A percentile compares a stretch with the other conserved stretches of the same genome.
phyloP scores from a whole-genome alignment of 2,329 filamentous ascomycete genomes.

The Hymenoscyphus fraxineus region DNA sequence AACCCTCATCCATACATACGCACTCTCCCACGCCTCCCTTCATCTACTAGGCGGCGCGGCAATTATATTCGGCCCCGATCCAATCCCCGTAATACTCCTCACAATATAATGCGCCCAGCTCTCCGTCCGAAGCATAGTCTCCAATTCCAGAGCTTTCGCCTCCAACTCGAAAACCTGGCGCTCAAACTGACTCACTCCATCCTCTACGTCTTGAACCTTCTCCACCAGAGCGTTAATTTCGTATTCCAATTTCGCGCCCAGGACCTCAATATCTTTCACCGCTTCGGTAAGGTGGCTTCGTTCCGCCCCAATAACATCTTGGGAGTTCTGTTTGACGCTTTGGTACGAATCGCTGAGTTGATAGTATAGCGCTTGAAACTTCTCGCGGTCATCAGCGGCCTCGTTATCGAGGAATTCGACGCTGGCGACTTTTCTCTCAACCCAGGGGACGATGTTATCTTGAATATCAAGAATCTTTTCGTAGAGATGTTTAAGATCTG shows the following conservation, averaged over 20 bases:
- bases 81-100: conserved; percentile 33
- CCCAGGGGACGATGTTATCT: conserved; percentile 57
- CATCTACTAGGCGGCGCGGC: conserved; percentile 17
- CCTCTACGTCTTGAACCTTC: conserved; percentile 83
- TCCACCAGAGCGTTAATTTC: conserved; percentile 77
- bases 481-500: conserved; percentile 55
- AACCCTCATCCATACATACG: neutral
- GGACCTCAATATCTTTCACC: conserved; percentile 73
- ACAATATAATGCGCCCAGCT: conserved; percentile 35
- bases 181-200: conserved; percentile 75
- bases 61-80: conserved; percentile 31
- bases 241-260: conserved; percentile 86
- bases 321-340: conserved; percentile 61
- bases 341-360: conserved; percentile 69
- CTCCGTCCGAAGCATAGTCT: conserved; percentile 38
- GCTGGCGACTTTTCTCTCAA: conserved; percentile 50
- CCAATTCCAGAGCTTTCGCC: conserved; percentile 58
- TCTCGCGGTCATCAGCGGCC: conserved; percentile 60
- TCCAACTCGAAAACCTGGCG: conserved; percentile 71
- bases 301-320: conserved; percentile 67
- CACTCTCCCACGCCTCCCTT: neutral
- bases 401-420: conserved; percentile 59
- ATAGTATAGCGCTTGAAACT: conserved; percentile 64
- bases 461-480: conserved; percentile 50
- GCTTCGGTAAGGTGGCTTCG: conserved; percentile 64